Conservation (phyloP, 2,329 filamentous ascomycete species). For the Penicillium brevicompactum region DNA sequence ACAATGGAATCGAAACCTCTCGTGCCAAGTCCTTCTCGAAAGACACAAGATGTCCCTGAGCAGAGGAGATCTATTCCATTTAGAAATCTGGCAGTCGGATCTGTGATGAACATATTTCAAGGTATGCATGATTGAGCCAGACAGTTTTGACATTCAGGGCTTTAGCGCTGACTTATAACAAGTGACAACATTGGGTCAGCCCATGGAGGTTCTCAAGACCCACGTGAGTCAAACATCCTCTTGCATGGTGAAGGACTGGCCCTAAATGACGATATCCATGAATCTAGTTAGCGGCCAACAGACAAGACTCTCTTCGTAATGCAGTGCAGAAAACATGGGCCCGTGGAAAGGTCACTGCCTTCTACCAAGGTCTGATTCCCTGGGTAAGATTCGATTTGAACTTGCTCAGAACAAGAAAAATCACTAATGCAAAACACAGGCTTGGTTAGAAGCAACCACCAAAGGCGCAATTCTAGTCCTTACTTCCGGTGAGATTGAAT, state of each 20-base stretch:
- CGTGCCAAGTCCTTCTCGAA: background rate
- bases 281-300: background rate
- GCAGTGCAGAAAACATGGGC: conserved; percentile 1
- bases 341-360: background rate
- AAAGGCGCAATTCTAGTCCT: background rate
- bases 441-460: background rate
- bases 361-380: background rate
- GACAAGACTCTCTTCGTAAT: background rate
- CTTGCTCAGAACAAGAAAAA: background rate
- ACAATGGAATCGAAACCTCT: too few species aligned
- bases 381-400: conserved; percentile 43
- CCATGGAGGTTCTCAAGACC: background rate
- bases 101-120: background rate
- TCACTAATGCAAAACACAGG: background rate
- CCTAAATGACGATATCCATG: background rate
- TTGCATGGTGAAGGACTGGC: too few species aligned
- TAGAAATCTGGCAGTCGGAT: background rate
- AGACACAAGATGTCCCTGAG: background rate
- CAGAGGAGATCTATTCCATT: background rate
- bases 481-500: background rate
- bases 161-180: too few species aligned
- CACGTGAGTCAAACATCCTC: background rate
- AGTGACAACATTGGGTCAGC: background rate
- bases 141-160: background rate
- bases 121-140: background rate